These are phyloP conservation scores for Paecilomyces dactylethromorphus DNA, from an alignment of 2,329 filamentous ascomycete species.

Conservation along the genomic window DNA sequence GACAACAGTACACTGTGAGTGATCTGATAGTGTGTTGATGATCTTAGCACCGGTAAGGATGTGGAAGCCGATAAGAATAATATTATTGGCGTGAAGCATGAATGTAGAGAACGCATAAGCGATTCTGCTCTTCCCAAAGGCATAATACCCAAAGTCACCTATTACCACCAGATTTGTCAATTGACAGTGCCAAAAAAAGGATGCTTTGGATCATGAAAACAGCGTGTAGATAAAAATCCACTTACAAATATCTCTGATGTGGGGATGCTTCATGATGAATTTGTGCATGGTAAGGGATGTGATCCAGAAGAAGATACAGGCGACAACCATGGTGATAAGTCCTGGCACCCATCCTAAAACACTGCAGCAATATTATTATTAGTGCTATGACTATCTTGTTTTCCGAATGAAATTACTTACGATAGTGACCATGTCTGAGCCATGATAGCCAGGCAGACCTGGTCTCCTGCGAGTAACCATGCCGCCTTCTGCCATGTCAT, in stretches of 20 bases:
- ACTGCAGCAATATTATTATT: conserved; percentile 10
- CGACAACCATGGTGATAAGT: conserved; percentile 42
- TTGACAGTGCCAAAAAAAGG: neutral
- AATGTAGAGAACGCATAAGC: conserved; percentile 42
- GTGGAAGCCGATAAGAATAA: conserved; percentile 46
- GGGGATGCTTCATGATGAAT: conserved; percentile 47
- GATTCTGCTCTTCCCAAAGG: conserved; percentile 36
- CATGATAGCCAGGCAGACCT: conserved; percentile 48
- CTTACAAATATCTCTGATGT: conserved; percentile 45
- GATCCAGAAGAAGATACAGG: conserved; percentile 43
- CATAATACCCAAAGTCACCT: conserved; percentile 44
- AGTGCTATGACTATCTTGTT: neutral
- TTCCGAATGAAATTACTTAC: conserved; percentile 17
- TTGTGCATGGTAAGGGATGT: conserved; percentile 47
- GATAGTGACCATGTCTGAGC: conserved; percentile 46
- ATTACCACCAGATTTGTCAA: neutral
- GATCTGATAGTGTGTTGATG: conserved; percentile 44
- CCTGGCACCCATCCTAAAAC: conserved; percentile 44
- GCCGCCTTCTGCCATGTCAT: conserved; percentile 50
- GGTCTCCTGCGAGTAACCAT: conserved; percentile 42
- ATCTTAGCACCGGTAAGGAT: conserved; percentile 45
- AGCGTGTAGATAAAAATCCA: neutral
- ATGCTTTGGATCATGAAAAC: neutral
- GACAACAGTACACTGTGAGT: conserved; percentile 43
- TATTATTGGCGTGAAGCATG: conserved; percentile 48